phyloP scores from a whole-genome alignment of 2,329 filamentous ascomycete species.

The Clonostachys sp. region DNA sequence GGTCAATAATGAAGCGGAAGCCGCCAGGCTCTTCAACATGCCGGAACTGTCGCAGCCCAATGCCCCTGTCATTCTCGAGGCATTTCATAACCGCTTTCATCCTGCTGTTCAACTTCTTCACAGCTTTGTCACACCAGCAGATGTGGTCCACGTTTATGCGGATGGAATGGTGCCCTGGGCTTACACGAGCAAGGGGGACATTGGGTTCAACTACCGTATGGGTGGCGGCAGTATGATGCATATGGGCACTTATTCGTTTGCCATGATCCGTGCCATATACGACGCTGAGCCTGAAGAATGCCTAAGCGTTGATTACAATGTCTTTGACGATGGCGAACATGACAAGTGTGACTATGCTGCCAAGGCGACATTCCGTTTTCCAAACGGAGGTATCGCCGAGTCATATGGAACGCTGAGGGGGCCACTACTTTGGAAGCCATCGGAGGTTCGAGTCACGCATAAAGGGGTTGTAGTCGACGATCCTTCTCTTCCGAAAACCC shows the following conservation, averaged over 20 bases:
- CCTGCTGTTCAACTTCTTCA: constrained; percentile 39
- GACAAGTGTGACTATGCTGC: constrained; percentile 25
- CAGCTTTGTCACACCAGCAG: constrained; percentile 25
- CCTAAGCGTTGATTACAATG: constrained; percentile 15
- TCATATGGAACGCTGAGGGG: constrained; percentile 17
- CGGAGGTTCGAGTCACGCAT: constrained; percentile 15
- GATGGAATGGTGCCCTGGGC: constrained; percentile 19
- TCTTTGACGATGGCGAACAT: constrained; percentile 17
- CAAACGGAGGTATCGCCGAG: constrained; percentile 27
- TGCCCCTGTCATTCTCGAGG: constrained; percentile 45
- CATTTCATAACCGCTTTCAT: constrained; percentile 46
- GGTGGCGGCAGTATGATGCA: constrained; percentile 34
- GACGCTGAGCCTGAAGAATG: constrained; percentile 30
- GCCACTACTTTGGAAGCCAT: constrained; percentile 7
- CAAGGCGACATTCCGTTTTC: constrained; percentile 29
- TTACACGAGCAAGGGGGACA: constrained; percentile 27
- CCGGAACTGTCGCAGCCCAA: constrained; percentile 20
- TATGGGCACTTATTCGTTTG: constrained; percentile 32
- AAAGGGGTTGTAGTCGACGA: constrained; percentile 5
- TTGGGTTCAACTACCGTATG: constrained; percentile 35
- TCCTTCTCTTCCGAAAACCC: constrained; percentile 6
- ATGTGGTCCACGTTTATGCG: constrained; percentile 26
- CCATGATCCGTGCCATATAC: constrained; percentile 30
- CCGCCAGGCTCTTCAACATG: constrained; percentile 33
- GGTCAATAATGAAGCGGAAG: constrained; percentile 38